Percentiles rank a stretch among this genome's conserved stretches.
These are phyloP conservation scores for Alternaria ethzedia DNA, from an alignment of 2,329 filamentous ascomycete species.

Conservation along the genomic window DNA sequence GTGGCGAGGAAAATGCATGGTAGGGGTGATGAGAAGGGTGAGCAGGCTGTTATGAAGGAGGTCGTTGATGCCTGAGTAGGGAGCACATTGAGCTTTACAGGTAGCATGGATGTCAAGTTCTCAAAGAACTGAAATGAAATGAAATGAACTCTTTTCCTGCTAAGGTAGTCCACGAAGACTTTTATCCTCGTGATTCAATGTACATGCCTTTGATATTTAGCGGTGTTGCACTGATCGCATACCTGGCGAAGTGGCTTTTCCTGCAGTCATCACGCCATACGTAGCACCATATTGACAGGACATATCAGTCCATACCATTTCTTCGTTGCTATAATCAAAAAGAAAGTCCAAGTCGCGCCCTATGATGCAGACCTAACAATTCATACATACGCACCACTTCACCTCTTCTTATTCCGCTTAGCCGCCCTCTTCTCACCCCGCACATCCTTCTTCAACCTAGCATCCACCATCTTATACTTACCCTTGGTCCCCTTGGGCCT, in stretches of 20 bases:
- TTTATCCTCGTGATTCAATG: background rate
- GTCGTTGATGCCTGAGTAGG: slow-evolving; percentile 10
- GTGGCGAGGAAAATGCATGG: slow-evolving; percentile 54
- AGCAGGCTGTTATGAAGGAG: slow-evolving; percentile 19
- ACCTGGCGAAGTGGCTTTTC: background rate
- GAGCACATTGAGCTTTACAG: rapidly evolving
- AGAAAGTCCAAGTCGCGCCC: background rate
- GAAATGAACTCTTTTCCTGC: background rate
- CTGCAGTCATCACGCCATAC: background rate
- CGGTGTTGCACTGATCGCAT: background rate
- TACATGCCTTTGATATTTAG: background rate
- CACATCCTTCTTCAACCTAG: slow-evolving; percentile 95
- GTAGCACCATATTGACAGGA: background rate
- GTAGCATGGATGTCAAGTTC: background rate
- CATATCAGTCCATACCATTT: background rate
- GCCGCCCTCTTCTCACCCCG: slow-evolving; percentile 80
- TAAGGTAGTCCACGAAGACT: background rate
- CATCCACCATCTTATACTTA: slow-evolving; percentile 95
- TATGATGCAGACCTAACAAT: background rate
- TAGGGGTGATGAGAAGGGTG: slow-evolving; percentile 16
- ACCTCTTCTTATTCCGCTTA: slow-evolving; percentile 69
- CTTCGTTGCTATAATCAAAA: background rate
- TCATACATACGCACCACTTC: background rate
- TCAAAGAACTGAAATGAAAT: background rate
- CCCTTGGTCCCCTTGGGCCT: slow-evolving; percentile 92